phyloP scores from a whole-genome alignment of 768 basidiomycete genomes.

The Gloeopeniophorella convolvens region DNA sequence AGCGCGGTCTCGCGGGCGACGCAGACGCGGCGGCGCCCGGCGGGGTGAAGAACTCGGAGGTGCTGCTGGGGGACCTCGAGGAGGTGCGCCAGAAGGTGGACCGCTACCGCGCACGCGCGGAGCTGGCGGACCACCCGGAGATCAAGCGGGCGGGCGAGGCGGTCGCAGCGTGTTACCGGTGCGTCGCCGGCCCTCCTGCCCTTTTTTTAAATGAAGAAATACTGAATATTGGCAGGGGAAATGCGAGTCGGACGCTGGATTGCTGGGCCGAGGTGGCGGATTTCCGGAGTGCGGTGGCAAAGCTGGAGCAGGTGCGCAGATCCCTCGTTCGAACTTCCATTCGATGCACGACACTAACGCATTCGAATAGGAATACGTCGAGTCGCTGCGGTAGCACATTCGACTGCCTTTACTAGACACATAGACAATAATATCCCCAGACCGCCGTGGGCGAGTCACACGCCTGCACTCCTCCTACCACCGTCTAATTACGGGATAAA shows the following conservation, averaged over 20 bases:
- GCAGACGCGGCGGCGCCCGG: constrained; percentile 31
- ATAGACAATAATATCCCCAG: not conserved
- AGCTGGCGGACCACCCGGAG: constrained; percentile 47
- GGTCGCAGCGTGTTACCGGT: constrained; percentile 74
- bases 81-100: constrained; percentile 69
- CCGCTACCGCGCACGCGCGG: constrained; percentile 52
- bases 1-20: constrained; percentile 46
- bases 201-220: too few species aligned
- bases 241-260: constrained; percentile 52
- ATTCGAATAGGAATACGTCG: constrained; percentile 51
- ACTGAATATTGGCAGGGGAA: too few species aligned
- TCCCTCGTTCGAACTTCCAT: too few species aligned
- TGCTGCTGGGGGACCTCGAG: constrained; percentile 68
- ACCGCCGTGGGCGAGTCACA: not conserved
- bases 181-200: constrained; percentile 22
- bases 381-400: constrained; percentile 35
- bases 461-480: too few species aligned
- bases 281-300: constrained; percentile 64
- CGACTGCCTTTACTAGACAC: constrained; percentile 1
- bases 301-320: constrained; percentile 73
- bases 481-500: constrained; percentile 1
- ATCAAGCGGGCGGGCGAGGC: constrained; percentile 53
- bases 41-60: constrained; percentile 50
- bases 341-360: too few species aligned
- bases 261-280: constrained; percentile 67